phyloP scores from a whole-genome alignment of 768 basidiomycete species.

The Tylopilus cervinicoccineus region DNA sequence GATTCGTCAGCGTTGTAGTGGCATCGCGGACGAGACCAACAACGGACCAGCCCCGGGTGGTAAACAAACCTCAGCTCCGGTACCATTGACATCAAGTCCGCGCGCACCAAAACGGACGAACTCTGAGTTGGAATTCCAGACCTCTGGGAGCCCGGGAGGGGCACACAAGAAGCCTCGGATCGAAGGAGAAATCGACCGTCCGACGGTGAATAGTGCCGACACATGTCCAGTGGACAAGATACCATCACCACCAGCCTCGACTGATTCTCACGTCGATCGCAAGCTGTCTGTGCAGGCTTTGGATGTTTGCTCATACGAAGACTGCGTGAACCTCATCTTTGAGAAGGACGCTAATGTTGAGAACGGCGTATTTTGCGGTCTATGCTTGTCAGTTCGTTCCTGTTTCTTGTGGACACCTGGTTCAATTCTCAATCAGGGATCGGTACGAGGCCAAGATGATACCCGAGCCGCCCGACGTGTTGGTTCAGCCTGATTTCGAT shows the following conservation, averaged over 20 bases:
- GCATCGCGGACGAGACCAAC: background rate
- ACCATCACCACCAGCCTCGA: background rate
- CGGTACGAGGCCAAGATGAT: conserved; percentile 27
- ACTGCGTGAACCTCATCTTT: conserved; percentile 38
- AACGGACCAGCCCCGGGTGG: background rate
- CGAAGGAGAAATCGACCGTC: conserved; percentile 2
- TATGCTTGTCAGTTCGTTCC: conserved; percentile 47
- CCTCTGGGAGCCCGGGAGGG: conserved; percentile 5
- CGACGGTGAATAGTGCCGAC: background rate
- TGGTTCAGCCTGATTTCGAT: conserved; percentile 32
- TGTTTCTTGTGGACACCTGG: background rate
- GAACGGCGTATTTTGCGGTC: conserved; percentile 37
- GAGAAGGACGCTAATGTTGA: conserved; percentile 29
- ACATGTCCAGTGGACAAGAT: background rate
- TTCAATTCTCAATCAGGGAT: conserved; percentile 15
- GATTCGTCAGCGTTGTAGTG: background rate
- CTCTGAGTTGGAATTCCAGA: conserved; percentile 8
- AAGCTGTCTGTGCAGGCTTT: background rate
- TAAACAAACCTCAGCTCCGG: background rate
- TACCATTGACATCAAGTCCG: background rate
- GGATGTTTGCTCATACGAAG: conserved; percentile 38
- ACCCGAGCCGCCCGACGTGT: conserved; percentile 27
- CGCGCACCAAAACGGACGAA: conserved; percentile 18
- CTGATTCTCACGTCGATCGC: background rate
- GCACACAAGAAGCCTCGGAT: conserved; percentile 21